Percentiles rank a stretch among this genome's conserved stretches.
These are phyloP conservation scores for Gracilaria vermiculophylla DNA, from an alignment of 23 red algal genomes.

Conservation along the genomic window DNA sequence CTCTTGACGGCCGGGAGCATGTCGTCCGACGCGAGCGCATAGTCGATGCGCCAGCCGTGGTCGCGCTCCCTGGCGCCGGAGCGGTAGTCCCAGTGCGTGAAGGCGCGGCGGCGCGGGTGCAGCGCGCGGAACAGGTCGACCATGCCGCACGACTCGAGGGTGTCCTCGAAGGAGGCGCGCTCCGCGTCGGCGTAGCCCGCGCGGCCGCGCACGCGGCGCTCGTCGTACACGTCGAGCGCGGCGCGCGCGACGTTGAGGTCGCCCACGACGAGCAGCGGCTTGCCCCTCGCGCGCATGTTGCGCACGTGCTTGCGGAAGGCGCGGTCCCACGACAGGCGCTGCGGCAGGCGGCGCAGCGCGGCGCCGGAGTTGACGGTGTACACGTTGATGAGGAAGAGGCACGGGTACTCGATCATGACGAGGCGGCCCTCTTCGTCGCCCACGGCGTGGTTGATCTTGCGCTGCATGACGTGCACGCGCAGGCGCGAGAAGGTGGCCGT, in stretches of 20 bases:
- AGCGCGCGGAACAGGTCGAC: slow-evolving; percentile 61
- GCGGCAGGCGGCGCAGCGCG: slow-evolving; percentile 9
- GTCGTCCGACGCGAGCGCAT: slow-evolving; percentile 47
- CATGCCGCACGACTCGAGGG: slow-evolving; percentile 43
- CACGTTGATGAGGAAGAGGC: slow-evolving; percentile 43
- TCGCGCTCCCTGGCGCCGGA: slow-evolving; percentile 32
- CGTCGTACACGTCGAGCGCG: slow-evolving; percentile 54
- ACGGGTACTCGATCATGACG: slow-evolving; percentile 32
- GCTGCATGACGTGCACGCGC: background rate
- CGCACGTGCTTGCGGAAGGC: slow-evolving; percentile 31
- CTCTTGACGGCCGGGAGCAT: slow-evolving; percentile 29
- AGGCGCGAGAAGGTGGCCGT: slow-evolving; percentile 39
- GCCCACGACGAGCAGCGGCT: slow-evolving; percentile 66
- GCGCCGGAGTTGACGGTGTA: slow-evolving; percentile 48
- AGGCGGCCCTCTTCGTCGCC: slow-evolving; percentile 59
- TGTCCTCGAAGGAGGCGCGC: slow-evolving; percentile 40
- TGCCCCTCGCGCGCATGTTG: slow-evolving; percentile 6
- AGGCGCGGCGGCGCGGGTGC: slow-evolving; percentile 20
- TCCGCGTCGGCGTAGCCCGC: slow-evolving; percentile 53
- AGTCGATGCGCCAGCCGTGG: slow-evolving; percentile 67
- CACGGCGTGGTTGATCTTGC: slow-evolving; percentile 8
- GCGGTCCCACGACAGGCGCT: slow-evolving; percentile 42
- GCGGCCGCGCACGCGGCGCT: background rate
- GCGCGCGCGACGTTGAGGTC: slow-evolving; percentile 67
- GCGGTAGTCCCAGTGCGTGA: slow-evolving; percentile 63